Percentiles rank a stretch among this genome's conserved stretches.
Conservation (phyloP, 129 eudicot species). For the Cynara cardunculus region DNA sequence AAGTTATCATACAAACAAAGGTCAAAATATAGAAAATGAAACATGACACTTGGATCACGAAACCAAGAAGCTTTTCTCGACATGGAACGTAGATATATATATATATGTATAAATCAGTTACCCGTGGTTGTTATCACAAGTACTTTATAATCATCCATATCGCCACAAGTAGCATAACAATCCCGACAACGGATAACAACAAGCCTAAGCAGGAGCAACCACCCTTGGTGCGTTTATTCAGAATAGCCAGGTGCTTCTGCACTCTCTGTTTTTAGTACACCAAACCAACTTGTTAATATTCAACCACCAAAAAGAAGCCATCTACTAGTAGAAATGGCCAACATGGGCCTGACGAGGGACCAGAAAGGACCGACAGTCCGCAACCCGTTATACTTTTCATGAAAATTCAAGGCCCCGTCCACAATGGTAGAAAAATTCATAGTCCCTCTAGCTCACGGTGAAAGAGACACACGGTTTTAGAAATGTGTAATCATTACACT, state of each 20-base stretch:
- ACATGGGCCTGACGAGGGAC: too few species aligned
- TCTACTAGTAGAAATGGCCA: too few species aligned
- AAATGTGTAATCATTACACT: too few species aligned
- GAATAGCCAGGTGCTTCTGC: conserved; percentile 57
- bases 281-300: not conserved
- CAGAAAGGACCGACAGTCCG: too few species aligned
- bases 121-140: conserved; percentile 30
- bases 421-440: too few species aligned
- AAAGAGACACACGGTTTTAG: too few species aligned
- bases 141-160: conserved; percentile 54
- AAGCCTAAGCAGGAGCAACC: conserved; percentile 80
- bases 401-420: too few species aligned
- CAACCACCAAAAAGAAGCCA: not conserved
- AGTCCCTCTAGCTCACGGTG: too few species aligned
- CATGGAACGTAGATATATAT: not conserved
- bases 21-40: conserved; percentile 3
- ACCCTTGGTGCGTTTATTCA: conserved; percentile 71
- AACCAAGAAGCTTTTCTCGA: conserved; percentile 9
- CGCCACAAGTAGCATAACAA: conserved; percentile 45
- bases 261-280: conserved; percentile 51
- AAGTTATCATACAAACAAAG: conserved; percentile 1
- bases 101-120: not conserved
- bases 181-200: conserved; percentile 48
- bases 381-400: too few species aligned
- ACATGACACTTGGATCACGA: not conserved